These are phyloP conservation scores for Aspergillus neoniger DNA, from an alignment of 2,329 filamentous ascomycete species.

Conservation along the genomic window DNA sequence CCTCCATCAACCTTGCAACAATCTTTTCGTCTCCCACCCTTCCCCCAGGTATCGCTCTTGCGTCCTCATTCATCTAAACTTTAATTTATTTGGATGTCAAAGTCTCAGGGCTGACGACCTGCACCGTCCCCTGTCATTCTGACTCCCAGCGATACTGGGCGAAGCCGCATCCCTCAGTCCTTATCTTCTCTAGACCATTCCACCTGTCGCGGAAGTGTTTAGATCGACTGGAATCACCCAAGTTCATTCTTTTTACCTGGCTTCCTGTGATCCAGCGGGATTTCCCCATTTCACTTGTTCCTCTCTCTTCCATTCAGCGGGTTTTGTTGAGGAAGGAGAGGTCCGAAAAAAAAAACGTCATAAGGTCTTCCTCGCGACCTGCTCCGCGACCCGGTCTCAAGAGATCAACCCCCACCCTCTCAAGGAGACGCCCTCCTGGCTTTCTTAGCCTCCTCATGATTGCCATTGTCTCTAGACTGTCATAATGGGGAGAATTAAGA, in stretches of 20 bases:
- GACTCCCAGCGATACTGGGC: conserved; percentile 27
- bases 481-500: conserved; percentile 57
- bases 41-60: conserved; percentile 1
- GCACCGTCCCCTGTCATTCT: conserved; percentile 42
- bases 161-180: conserved; percentile 24
- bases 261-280: not conserved
- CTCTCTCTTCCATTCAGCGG: conserved; percentile 20
- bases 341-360: conserved; percentile 40
- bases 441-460: conserved; percentile 42
- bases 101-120: conserved; percentile 41
- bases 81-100: conserved; percentile 19
- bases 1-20: conserved; percentile 13
- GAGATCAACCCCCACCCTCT: conserved; percentile 25
- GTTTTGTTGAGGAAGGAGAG: conserved; percentile 32
- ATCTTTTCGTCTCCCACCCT: conserved; percentile 12
- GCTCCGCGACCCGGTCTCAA: conserved; percentile 33
- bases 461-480: conserved; percentile 34
- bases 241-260: conserved; percentile 1
- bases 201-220: not conserved
- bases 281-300: not conserved
- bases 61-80: not conserved
- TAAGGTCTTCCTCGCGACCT: conserved; percentile 36
- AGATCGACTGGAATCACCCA: not conserved
- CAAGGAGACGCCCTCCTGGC: conserved; percentile 32
- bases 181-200: conserved; percentile 18